Evolutionary conservation across 768 basidiomycete species (phyloP), one percentile per base, ranked within the genome.

Genomic region (Phaeolepiota aurea): DNA sequence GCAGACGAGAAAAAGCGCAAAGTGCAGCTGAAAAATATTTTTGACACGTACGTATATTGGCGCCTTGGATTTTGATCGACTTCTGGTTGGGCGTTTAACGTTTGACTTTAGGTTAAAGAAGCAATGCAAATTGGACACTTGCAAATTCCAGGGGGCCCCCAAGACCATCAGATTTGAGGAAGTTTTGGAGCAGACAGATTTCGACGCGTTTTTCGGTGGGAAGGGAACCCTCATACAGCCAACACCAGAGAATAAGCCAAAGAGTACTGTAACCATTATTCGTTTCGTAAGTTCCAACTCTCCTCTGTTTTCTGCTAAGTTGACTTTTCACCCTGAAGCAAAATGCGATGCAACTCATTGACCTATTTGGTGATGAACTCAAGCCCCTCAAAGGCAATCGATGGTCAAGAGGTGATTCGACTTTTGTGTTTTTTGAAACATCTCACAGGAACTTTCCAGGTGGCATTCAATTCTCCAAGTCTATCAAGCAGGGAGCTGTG

Each of bases 141-240:
- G 59, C 50, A 69, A 69, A 40, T 69, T 69, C 54, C 64, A 66
- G 50, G 65, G 65, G 13, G 32, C 53, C 0, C 16, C 49, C 1
- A 67, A 66, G 52, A 57, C 52, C 1, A 56, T 67, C 50, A 67
- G 66, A 40, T 48, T 67, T 38, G 65, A 67, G 42, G 65, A 68
- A 43, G 55, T 68, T 3, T 53, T 61, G 36, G 60, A 64, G 42
- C 42, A 47, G 31, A 43, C 47, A 38, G 65, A 65, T 40, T 67
- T 67, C 38, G 51, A 65, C 20, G 22, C 45, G 20, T 39, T 67
- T 9, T 68, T 67, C 40, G 51, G 49, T 14, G 64, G 61, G 1
- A 59, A 59, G 37, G 65, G 66, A 1, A 40, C 38, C 3, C 54
- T 66, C 41, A 55, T 66, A 10, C 64, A 67, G 43, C 65, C 66